Percentiles rank a stretch among this genome's conserved stretches.
Evolutionary conservation across 2,329 filamentous ascomycete genomes (phyloP).

Genomic region (Colletotrichum sp.): DNA sequence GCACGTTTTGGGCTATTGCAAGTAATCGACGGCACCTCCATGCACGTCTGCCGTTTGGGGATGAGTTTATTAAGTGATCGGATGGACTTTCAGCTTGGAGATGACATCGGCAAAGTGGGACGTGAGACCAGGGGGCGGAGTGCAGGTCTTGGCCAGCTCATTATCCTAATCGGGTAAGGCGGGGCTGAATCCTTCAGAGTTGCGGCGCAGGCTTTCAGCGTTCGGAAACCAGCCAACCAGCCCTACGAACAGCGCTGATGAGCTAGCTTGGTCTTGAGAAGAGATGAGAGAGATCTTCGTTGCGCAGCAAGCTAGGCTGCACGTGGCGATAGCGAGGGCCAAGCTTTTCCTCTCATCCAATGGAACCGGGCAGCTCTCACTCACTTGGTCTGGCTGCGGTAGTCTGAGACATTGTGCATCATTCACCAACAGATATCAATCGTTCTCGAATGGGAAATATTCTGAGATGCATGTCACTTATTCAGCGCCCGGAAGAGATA

Average conservation of each 20-base stretch:
- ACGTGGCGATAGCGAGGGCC: neutral
- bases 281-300: neutral
- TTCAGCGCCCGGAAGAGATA: neutral
- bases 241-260: neutral
- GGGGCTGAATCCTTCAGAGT: neutral
- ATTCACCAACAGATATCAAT: neutral
- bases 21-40: neutral
- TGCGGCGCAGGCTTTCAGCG: neutral
- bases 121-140: neutral
- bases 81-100: neutral
- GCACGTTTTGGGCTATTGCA: slow-evolving; percentile 5
- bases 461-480: neutral
- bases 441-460: neutral
- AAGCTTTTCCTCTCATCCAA: neutral
- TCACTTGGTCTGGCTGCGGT: neutral
- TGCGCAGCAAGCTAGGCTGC: neutral
- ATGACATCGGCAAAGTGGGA: neutral
- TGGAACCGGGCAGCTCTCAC: neutral
- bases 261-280: neutral
- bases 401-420: neutral
- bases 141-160: slow-evolving; percentile 21
- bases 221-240: neutral
- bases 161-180: slow-evolving; percentile 15
- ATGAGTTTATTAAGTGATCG: neutral
- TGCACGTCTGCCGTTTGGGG: neutral